Evolutionary conservation across 2,329 filamentous ascomycete genomes (phyloP).

Genomic region (Hypoxylon sp.): DNA sequence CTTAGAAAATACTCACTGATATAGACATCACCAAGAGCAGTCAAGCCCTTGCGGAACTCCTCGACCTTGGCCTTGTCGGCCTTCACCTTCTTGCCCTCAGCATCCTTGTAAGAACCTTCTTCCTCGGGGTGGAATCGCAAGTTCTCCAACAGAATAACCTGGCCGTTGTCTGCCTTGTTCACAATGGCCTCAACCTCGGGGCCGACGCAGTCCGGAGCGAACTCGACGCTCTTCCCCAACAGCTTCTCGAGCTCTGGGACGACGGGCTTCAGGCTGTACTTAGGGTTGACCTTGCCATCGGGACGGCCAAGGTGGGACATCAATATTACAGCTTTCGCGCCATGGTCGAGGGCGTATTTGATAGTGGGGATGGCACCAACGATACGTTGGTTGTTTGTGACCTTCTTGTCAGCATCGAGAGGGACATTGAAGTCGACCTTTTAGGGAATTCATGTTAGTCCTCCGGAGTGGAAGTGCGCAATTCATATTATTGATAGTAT

Average conservation of each 20-base stretch:
- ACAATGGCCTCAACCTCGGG: constrained; percentile 91
- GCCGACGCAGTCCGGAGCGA: constrained; percentile 92
- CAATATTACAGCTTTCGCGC: constrained; percentile 91
- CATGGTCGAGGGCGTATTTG: constrained; percentile 91
- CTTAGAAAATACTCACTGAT: constrained; percentile 77
- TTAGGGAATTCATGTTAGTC: constrained; percentile 45
- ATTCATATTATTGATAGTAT: constrained; percentile 11
- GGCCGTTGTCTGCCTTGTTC: constrained; percentile 83
- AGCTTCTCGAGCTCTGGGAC: constrained; percentile 93
- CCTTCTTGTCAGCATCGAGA: constrained; percentile 90
- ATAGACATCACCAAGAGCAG: constrained; percentile 93
- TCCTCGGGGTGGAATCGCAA: constrained; percentile 98
- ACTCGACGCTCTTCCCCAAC: constrained; percentile 85
- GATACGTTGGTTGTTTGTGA: constrained; percentile 99
- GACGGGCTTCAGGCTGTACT: constrained; percentile 96
- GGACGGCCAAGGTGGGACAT: constrained; percentile 99
- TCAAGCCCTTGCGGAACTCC: constrained; percentile 94
- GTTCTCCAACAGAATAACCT: constrained; percentile 95
- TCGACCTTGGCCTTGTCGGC: constrained; percentile 94
- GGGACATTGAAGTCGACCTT: constrained; percentile 99
- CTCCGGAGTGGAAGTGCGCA: constrained; percentile 4
- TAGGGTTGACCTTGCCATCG: constrained; percentile 88
- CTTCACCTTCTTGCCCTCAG: constrained; percentile 96
- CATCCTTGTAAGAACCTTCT: constrained; percentile 95
- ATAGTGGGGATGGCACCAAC: constrained; percentile 95